Base-by-base conservation (phyloP, 345 rosid species). In the Lumnitzera racemosa region DNA sequence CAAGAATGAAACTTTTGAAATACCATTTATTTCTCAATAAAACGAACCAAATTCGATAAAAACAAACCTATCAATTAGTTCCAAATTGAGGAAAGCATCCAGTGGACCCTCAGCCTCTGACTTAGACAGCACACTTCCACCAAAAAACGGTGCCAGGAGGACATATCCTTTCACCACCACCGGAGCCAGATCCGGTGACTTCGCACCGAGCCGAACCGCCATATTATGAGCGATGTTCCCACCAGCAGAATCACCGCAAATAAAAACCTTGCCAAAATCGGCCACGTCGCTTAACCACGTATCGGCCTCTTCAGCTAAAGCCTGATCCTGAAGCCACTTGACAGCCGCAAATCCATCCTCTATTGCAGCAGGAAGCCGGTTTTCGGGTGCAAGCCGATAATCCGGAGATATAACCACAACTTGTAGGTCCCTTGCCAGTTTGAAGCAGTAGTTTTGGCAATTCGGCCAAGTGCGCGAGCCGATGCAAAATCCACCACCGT, bases 401-500 rank as follows among this genome's bases (percentile, higher is more conserved):
- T 85, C 81, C 0, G 81, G 83, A 0, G 86, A 57, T 17, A 82
- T 49, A 14, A 85, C 59, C 20, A 80, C 80, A 3, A 76, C 88
- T 51, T 75, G 68, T 60, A 80, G 82, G 24, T 78, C 76, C 6
- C 29, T 57, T 24, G 78, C 70, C 13, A 85, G 79, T 62, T 72
- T 57, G 58, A 74, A 70, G 63, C 85, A 82, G 62, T 74, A 82
- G 73, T 82, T 80, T 50, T 80, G 91, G 58, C 71, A 80, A 64
- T 74, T 74, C 0, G 88, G 85, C 83, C 83, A 85, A 4, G 82
- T 51, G 16, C 83, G 77, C 4, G 91, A 82, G 0, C 85, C 83
- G 24, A 82, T 82, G 67, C 87, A 82, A 56, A 85, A 85, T 1
- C 87, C 91, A 8, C 88, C 84, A 0, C 91, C 88, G 20, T 80